Conservation (phyloP, 148 eudicot species). For the Fagopyrum tataricum region DNA sequence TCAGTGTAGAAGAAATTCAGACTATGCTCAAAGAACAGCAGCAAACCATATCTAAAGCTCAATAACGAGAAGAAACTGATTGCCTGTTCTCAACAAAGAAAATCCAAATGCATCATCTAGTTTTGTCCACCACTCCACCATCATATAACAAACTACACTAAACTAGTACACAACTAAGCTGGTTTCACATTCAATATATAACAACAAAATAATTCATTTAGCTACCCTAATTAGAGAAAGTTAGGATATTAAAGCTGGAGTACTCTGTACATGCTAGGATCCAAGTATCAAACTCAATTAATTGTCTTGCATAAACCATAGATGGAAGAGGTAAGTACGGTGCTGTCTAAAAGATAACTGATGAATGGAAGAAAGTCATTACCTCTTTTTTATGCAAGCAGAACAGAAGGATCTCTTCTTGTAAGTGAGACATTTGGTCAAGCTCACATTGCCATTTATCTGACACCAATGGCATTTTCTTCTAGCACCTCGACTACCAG, state of each 20-base stretch:
- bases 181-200: background rate
- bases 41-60: background rate
- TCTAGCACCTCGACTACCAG: slow-evolving; percentile 16
- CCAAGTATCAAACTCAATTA: background rate
- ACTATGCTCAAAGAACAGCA: background rate
- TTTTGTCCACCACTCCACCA: background rate
- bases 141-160: background rate
- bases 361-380: background rate
- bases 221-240: background rate
- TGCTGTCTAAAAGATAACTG: background rate
- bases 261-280: background rate
- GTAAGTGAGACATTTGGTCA: slow-evolving; percentile 62
- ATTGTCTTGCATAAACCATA: background rate
- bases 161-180: background rate
- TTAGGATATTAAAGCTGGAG: background rate
- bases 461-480: slow-evolving; percentile 89
- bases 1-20: background rate
- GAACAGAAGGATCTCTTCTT: slow-evolving; percentile 59
- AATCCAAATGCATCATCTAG: background rate
- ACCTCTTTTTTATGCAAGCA: slow-evolving; percentile 75
- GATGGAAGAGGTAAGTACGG: background rate
- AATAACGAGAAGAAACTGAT: background rate
- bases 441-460: slow-evolving; percentile 25
- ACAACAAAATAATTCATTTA: background rate
- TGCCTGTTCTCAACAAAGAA: slow-evolving; percentile 1